phyloP scores from a whole-genome alignment of 2,329 filamentous ascomycete species.

The Alternaria alternata region DNA sequence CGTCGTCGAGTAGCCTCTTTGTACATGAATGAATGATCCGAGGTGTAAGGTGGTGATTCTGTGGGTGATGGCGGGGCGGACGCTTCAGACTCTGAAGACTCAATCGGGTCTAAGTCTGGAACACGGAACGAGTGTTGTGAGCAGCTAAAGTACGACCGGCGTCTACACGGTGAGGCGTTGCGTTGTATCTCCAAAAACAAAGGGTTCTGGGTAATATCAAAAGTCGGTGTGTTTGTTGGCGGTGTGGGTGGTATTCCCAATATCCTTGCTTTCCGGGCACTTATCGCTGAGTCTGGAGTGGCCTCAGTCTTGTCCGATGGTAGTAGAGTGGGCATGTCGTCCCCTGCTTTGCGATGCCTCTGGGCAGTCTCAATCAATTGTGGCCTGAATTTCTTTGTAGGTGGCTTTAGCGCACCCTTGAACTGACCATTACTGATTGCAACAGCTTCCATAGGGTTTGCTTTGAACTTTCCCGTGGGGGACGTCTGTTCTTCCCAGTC shows the following conservation, averaged over 20 bases:
- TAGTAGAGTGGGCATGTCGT: constrained; percentile 68
- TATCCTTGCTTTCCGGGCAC: constrained; percentile 49
- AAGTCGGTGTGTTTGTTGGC: constrained; percentile 47
- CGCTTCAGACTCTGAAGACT: constrained; percentile 66
- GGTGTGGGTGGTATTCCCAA: constrained; percentile 59
- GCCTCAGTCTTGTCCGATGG: constrained; percentile 77
- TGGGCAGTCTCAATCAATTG: constrained; percentile 83
- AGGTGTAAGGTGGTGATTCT: constrained; percentile 55
- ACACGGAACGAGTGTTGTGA: constrained; percentile 66
- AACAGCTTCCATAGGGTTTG: constrained; percentile 41
- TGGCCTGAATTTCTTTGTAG: constrained; percentile 69
- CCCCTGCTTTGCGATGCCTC: constrained; percentile 72
- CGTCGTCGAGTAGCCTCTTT: constrained; percentile 63
- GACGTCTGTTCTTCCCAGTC: constrained; percentile 37
- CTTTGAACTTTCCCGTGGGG: constrained; percentile 36
- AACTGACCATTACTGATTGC: constrained; percentile 29
- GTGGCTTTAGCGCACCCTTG: constrained; percentile 29
- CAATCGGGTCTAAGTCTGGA: constrained; percentile 68
- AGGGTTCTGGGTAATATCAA: constrained; percentile 42
- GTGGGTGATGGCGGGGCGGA: constrained; percentile 57
- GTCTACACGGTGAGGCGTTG: constrained; percentile 41
- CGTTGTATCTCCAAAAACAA: constrained; percentile 49
- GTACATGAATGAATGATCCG: constrained; percentile 59
- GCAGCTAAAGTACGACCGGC: constrained; percentile 47
- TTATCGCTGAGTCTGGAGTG: constrained; percentile 58